Conservation (phyloP, 73 alveolate species). For the Diophrys sp. region DNA sequence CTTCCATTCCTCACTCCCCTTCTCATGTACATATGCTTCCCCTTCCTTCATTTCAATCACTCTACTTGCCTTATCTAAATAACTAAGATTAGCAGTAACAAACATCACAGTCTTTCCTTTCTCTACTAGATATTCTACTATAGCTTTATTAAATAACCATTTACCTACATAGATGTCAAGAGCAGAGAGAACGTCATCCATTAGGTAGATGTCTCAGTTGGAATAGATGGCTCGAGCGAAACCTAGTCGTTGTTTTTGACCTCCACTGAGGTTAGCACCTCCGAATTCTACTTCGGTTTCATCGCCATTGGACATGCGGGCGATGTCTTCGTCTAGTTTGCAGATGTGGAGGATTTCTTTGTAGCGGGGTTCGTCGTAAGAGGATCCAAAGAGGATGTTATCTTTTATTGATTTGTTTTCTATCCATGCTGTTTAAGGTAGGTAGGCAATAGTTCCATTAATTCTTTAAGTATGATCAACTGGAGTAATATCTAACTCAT, state of each 20-base stretch:
- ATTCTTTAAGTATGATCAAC: not conserved
- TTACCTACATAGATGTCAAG: slow-evolving; percentile 55
- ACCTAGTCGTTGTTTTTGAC: slow-evolving; percentile 66
- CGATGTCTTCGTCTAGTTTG: slow-evolving; percentile 35
- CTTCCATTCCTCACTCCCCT: not conserved
- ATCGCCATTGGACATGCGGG: slow-evolving; percentile 36
- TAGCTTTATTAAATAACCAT: slow-evolving; percentile 40
- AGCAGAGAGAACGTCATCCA: slow-evolving; percentile 67
- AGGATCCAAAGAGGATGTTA: slow-evolving; percentile 50
- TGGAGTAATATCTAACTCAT: not conserved
- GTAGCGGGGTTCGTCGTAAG: slow-evolving; percentile 21
- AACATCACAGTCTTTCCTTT: slow-evolving; percentile 4
- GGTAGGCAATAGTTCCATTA: slow-evolving; percentile 42
- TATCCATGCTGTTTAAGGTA: slow-evolving; percentile 53
- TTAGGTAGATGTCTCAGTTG: slow-evolving; percentile 59
- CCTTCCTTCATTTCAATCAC: not conserved
- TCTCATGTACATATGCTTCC: not conserved
- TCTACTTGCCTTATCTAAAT: not conserved
- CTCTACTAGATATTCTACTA: not conserved
- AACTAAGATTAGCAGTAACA: not conserved
- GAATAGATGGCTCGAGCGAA: slow-evolving; percentile 63
- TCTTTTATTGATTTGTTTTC: slow-evolving; percentile 44
- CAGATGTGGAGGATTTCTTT: slow-evolving; percentile 20
- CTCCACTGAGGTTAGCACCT: slow-evolving; percentile 63
- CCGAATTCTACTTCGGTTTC: slow-evolving; percentile 29